Evolutionary conservation across 2,329 filamentous ascomycete genomes (phyloP), one percentile per base, ranked within the genome.

Genomic region (Ascochyta koolunga): DNA sequence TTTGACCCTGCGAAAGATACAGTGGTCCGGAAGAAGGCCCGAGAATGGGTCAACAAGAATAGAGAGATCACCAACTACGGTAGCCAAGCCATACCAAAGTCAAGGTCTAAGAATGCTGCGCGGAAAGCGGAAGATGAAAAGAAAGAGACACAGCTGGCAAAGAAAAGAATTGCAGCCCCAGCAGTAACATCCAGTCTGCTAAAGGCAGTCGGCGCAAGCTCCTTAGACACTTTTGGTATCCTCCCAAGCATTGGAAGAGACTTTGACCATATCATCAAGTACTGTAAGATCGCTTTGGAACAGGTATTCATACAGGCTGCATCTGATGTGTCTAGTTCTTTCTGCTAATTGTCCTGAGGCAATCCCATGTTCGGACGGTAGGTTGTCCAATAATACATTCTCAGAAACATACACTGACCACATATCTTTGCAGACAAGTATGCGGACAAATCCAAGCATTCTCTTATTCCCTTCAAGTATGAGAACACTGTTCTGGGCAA

Each of bases 21-120:
- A 15, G 58, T 67, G 18, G 62, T 68, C 3, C 51, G 66, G 16
- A 66, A 62, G 38, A 68, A 68, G 33, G 66, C 66, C 31, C 55
- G 64, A 45, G 66, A 68, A 54, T 68, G 62, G 62, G 64, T 67
- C 3, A 60, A 64, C 36, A 57, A 56, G 35, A 66, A 68, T 16
- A 60, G 56, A 41, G 52, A 52, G 16, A 45, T 37, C 16, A 43
- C 44, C 9, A 60, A 53, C 21, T 36, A 37, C 15, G 19, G 31
- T 27, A 54, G 42, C 48, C 27, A 32, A 42, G 22, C 16, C 25
- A n/a, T 19, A 15, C 18, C 29, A 4, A 54, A 44, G 16, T 39
- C 51, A 33, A 54, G 16, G 32, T 36, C 35, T 15, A 59, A 48
- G 18, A 40, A 33, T 8, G 35, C 15, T 16, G 25, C 19, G 31